A percentile compares a stretch with the other conserved stretches of the same genome.
These are phyloP conservation scores for Cyclotella kingstonii DNA, from an alignment of 108 stramenopile species.

Conservation along the genomic window DNA sequence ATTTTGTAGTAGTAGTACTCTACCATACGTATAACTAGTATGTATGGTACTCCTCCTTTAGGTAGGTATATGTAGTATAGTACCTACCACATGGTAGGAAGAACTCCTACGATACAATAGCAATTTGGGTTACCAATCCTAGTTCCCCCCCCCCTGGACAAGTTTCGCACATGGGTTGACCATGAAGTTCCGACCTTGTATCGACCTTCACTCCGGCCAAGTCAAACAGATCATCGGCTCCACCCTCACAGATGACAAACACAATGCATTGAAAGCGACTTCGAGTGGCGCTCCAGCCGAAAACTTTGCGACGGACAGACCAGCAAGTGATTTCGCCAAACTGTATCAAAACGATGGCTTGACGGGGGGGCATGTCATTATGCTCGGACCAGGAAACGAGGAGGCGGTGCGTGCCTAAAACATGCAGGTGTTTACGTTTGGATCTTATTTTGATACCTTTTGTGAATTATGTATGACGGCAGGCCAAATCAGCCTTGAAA, in stretches of 20 bases:
- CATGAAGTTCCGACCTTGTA: conserved; percentile 98
- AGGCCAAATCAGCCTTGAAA: conserved; percentile 67
- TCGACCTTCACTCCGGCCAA: conserved; percentile 94
- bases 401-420: conserved; percentile 80
- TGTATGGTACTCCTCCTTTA: too few species aligned
- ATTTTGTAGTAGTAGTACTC: too few species aligned
- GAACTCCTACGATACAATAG: too few species aligned
- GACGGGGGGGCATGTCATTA: conserved; percentile 96
- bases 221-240: conserved; percentile 99
- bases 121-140: too few species aligned
- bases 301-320: conserved; percentile 89
- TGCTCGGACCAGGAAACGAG: conserved; percentile 90
- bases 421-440: too few species aligned
- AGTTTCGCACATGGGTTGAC: too few species aligned
- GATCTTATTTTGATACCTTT: too few species aligned
- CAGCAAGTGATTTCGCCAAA: conserved; percentile 63
- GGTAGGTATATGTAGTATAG: too few species aligned
- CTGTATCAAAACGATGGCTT: conserved; percentile 83
- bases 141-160: too few species aligned
- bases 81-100: too few species aligned
- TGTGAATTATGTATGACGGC: neutral
- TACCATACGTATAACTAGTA: too few species aligned
- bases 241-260: conserved; percentile 65
- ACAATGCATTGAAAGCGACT: conserved; percentile 10
- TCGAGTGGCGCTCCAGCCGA: conserved; percentile 25